Base-by-base conservation (phyloP, 306 rosid genomes). In the Casuarina equisetifolia region DNA sequence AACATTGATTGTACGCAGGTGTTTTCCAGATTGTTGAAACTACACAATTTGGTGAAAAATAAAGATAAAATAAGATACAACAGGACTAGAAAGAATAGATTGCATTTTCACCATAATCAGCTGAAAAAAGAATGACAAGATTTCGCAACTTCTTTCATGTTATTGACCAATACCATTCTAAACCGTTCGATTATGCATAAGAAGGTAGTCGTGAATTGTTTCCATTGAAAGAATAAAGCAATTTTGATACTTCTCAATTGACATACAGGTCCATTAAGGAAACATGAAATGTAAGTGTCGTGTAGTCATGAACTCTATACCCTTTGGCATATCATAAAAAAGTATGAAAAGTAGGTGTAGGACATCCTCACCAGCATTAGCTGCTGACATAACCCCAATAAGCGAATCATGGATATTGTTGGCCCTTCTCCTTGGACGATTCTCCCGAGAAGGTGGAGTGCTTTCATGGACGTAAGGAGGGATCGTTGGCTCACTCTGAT, bases 361-460 rank as follows among this genome's bases (percentile, higher is more conserved):
- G 74, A 11, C 42, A n/a, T 70, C 35, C 79, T 79, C 74, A 90
- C 96, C 84, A 10, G 53, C 54, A 48, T 69, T 85, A 63, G 88
- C 91, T 49, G 83, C 79, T 15, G 89, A 84, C 70, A 91, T 68
- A 78, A 90, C 68, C 57, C 96, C 97, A 58, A 93, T 79, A 5
- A 91, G 83, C 9, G 98, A 90, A 82, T 93, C 90, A 68, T 55
- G 62, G 32, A 52, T 87, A 79, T 68, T 78, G 73, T 74, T 80
- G 19, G 81, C 57, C 73, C 73, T 83, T 85, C 79, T 73, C 72
- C 87, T 77, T 25, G 58, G 58, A n/a, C 51, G 76, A 80, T 6
- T 71, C n/a, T 80, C 89, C 74, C 70, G 45, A 19, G 49, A 49
- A 68, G 67, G 69, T 36, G 44, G 59, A 54, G 48, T 43, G 82